These are phyloP conservation scores for Fusarium xyrophilum DNA, from an alignment of 2,329 filamentous ascomycete species.

Conservation along the genomic window DNA sequence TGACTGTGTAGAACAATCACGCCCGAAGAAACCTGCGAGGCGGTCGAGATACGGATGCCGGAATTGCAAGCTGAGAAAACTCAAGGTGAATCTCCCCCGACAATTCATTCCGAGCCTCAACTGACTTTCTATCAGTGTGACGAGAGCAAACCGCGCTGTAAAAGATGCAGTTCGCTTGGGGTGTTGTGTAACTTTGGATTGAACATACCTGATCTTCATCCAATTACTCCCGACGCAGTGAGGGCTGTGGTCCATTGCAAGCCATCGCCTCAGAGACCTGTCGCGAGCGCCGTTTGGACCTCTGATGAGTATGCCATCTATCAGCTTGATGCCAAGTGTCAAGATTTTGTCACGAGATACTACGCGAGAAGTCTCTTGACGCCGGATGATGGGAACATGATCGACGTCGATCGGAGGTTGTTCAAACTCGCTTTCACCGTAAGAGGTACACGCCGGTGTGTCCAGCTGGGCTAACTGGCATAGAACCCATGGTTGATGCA, in stretches of 20 bases:
- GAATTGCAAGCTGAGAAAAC: constrained; percentile 59
- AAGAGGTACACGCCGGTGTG: constrained; percentile 19
- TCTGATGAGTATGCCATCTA: constrained; percentile 43
- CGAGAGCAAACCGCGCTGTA: constrained; percentile 53
- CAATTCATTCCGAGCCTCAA: neutral
- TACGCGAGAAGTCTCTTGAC: constrained; percentile 47
- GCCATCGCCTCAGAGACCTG: constrained; percentile 33
- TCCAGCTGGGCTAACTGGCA: neutral
- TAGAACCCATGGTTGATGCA: constrained; percentile 56
- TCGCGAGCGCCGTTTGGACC: constrained; percentile 47
- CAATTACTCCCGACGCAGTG: constrained; percentile 38
- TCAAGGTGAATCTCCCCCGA: constrained; percentile 50
- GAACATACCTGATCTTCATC: constrained; percentile 49
- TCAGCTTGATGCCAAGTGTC: constrained; percentile 49
- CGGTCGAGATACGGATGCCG: constrained; percentile 57
- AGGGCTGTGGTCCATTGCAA: constrained; percentile 21
- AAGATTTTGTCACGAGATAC: constrained; percentile 52
- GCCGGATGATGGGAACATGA: constrained; percentile 48
- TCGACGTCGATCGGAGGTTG: constrained; percentile 49
- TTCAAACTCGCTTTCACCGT: constrained; percentile 49
- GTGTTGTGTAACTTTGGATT: constrained; percentile 53
- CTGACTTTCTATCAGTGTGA: constrained; percentile 50
- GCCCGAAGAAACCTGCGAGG: neutral
- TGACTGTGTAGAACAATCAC: neutral
- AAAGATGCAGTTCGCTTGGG: constrained; percentile 51